Base-by-base conservation (phyloP, 1,284 basidiomycete species). In the Cutaneotrichosporon sp. region DNA sequence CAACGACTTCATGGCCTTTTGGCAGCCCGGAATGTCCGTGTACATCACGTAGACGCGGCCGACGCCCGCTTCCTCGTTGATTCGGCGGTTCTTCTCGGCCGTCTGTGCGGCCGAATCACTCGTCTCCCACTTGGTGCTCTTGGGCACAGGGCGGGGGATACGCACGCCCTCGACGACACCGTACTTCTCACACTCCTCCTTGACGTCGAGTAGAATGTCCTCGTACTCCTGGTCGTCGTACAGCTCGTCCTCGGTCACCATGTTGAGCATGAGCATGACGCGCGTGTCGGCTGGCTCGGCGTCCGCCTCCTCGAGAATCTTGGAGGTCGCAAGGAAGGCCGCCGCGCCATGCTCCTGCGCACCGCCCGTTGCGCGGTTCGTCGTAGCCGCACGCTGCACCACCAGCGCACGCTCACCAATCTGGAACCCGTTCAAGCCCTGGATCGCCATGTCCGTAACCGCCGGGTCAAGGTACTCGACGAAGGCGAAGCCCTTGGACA, bases 401-500 rank as follows among this genome's bases (percentile, higher is more conserved):
- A 98, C 92, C 50, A 99, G 86, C 74, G 88, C 91, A n/a, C 92
- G 89, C 80, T 99, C 97, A 60, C 96, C 97, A 14, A 99, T 86
- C 77, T 97, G 91, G 92, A 99, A 98, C 63, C 93, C 93, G 79
- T 97, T 95, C 64, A 99, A 85, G 67, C 93, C 92, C 80, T 93
- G 90, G 75, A 96, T 97, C 42, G 97, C 97, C 68, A 97, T 87
- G 69, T 99, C 95, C 56, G 97, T 99, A 63, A 95, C 88, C 38
- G 81, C 81, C 13, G 88, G 83, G 77, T 99, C 97, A 63, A 91
- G 89, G 80, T 98, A 99, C 85, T 99, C 97, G 83, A 94, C 97
- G 84, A 98, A 99, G 0, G 97, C 97, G 80, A 97, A 99, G 68
- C 97, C 97, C 90, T 97, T 97, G n/a, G 91, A 95, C 31, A 87